Conservation (phyloP, 805 yeast genomes). For the Ogataea polymorpha region DNA sequence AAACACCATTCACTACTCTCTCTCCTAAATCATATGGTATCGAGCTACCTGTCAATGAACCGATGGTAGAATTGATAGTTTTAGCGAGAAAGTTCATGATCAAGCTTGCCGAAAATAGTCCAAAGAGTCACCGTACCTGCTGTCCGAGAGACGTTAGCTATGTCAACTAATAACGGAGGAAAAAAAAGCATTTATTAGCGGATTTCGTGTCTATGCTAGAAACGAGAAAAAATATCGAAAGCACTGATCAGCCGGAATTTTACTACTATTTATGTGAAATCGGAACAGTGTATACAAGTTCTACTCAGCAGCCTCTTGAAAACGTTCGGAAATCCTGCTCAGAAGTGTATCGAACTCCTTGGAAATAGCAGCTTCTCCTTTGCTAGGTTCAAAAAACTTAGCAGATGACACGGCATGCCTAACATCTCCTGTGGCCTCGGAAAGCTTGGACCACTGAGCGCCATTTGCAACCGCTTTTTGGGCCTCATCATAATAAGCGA, state of each 20-base stretch:
- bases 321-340: slow-evolving; percentile 77
- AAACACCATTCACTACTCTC: slow-evolving; percentile 28
- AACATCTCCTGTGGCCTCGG: slow-evolving; percentile 86
- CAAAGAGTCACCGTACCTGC: no score
- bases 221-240: no score
- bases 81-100: slow-evolving; percentile 68
- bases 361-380: slow-evolving; percentile 77
- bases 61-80: slow-evolving; percentile 50
- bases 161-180: no score
- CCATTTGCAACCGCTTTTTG: slow-evolving; percentile 95
- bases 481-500: slow-evolving; percentile 92
- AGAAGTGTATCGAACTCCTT: slow-evolving; percentile 76
- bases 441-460: slow-evolving; percentile 88
- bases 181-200: no score
- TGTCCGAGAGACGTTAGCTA: no score
- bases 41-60: slow-evolving; percentile 54
- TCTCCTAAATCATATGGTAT: slow-evolving; percentile 59
- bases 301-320: slow-evolving; percentile 92
- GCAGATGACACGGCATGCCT: slow-evolving; percentile 92
- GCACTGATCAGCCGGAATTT: no score
- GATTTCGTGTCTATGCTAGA: no score
- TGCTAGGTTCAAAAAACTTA: slow-evolving; percentile 93
- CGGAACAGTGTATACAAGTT: background rate
- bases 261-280: no score
- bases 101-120: no score